phyloP scores from a whole-genome alignment of 2,329 filamentous ascomycete species.

The Ascocoryne sarcoides region DNA sequence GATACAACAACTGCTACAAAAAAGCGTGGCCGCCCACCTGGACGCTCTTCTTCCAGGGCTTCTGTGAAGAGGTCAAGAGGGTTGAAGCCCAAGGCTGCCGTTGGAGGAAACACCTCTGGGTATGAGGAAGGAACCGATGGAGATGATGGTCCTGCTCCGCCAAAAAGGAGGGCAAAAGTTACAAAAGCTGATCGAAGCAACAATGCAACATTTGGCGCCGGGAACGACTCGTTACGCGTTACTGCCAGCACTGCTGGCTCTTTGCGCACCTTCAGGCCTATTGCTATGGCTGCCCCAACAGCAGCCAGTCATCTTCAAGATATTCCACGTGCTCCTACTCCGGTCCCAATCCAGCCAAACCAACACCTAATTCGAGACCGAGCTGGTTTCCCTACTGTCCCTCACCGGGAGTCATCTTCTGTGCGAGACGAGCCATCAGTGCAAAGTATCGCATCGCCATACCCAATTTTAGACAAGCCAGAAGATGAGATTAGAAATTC shows the following conservation, averaged over 20 bases:
- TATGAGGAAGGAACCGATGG: slow-evolving; percentile 54
- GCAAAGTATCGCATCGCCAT: slow-evolving; percentile 32
- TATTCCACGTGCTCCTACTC: slow-evolving; percentile 68
- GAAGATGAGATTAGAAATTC: slow-evolving; percentile 27
- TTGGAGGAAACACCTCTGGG: slow-evolving; percentile 57
- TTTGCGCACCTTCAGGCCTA: slow-evolving; percentile 72
- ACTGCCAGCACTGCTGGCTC: slow-evolving; percentile 85
- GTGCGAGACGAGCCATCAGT: slow-evolving; percentile 15
- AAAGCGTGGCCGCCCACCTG: slow-evolving; percentile 20
- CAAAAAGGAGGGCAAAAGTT: slow-evolving; percentile 74
- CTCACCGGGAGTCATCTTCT: slow-evolving; percentile 53
- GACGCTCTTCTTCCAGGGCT: slow-evolving; percentile 23
- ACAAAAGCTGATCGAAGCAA: slow-evolving; percentile 66
- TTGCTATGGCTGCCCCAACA: slow-evolving; percentile 42
- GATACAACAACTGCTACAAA: slow-evolving; percentile 9
- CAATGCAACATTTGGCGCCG: slow-evolving; percentile 61
- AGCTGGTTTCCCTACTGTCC: slow-evolving; percentile 24
- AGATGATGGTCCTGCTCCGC: slow-evolving; percentile 33
- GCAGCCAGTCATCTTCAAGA: slow-evolving; percentile 54
- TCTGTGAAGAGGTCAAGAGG: slow-evolving; percentile 23
- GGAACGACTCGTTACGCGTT: slow-evolving; percentile 75
- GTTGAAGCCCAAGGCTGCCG: slow-evolving; percentile 15
- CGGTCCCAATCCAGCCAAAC: slow-evolving; percentile 45
- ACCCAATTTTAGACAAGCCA: slow-evolving; percentile 28
- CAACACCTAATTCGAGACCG: slow-evolving; percentile 27